These are phyloP conservation scores for Penicillium sp. DNA, from an alignment of 2,329 filamentous ascomycete genomes.

Conservation along the genomic window DNA sequence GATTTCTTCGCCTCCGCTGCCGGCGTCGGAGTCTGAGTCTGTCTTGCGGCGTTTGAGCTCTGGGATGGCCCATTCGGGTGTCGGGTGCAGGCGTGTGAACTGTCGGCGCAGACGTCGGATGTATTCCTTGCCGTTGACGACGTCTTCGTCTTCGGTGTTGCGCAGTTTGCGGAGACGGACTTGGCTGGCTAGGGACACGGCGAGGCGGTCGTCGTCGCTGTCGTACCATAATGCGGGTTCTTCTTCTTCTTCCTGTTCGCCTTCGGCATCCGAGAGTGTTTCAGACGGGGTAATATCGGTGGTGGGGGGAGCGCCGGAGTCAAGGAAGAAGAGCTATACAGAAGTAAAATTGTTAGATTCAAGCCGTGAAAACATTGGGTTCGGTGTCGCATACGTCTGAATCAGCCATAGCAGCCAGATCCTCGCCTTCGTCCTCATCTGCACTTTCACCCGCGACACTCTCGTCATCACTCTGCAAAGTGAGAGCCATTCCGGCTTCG, in stretches of 20 bases:
- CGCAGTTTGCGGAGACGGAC: slow-evolving; percentile 78
- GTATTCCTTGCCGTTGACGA: slow-evolving; percentile 84
- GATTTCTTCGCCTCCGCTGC: slow-evolving; percentile 47
- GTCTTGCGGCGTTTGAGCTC: slow-evolving; percentile 45
- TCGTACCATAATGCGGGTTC: slow-evolving; percentile 69
- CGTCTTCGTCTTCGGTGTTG: slow-evolving; percentile 73
- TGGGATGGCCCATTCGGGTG: slow-evolving; percentile 58
- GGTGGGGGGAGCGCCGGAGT: slow-evolving; percentile 54
- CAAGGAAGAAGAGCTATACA: slow-evolving; percentile 70
- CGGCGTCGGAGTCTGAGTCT: slow-evolving; percentile 28
- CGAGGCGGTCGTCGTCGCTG: slow-evolving; percentile 87
- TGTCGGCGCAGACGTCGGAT: slow-evolving; percentile 73
- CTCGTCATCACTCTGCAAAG: slow-evolving; percentile 31
- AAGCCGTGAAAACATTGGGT: background rate
- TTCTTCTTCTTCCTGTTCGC: slow-evolving; percentile 24
- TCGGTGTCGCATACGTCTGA: slow-evolving; percentile 54
- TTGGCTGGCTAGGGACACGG: slow-evolving; percentile 73
- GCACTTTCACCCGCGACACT: slow-evolving; percentile 25
- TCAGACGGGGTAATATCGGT: slow-evolving; percentile 34
- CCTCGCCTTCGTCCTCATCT: slow-evolving; percentile 42
- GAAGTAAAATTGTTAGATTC: slow-evolving; percentile 6
- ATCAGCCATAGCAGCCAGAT: slow-evolving; percentile 67
- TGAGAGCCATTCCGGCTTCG: slow-evolving; percentile 38
- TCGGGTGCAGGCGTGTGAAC: slow-evolving; percentile 60
- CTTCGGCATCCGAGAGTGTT: slow-evolving; percentile 39